phyloP scores from a whole-genome alignment of 2,329 filamentous ascomycete species.

The Phialophora expanda region DNA sequence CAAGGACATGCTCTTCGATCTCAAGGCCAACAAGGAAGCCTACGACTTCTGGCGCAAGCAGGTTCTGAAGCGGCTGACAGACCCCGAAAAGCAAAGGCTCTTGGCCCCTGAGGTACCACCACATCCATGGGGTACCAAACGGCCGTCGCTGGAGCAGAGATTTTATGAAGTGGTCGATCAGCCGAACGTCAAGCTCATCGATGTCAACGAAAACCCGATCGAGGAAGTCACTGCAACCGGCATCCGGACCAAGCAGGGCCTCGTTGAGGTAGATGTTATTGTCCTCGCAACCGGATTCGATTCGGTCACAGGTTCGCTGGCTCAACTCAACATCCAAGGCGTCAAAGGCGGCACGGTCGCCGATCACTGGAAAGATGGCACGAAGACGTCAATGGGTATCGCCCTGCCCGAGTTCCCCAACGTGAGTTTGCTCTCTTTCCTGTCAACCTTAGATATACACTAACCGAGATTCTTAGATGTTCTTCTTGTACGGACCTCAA shows the following conservation, averaged over 20 bases:
- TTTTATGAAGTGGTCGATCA: slow-evolving; percentile 59
- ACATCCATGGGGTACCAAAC: slow-evolving; percentile 62
- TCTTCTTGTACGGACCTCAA: slow-evolving; percentile 62
- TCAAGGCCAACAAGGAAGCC: slow-evolving; percentile 58
- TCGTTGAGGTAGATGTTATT: slow-evolving; percentile 49
- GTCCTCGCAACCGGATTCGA: slow-evolving; percentile 55
- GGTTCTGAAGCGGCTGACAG: slow-evolving; percentile 56
- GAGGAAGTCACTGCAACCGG: slow-evolving; percentile 48
- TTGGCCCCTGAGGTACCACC: slow-evolving; percentile 60
- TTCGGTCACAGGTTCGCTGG: slow-evolving; percentile 50
- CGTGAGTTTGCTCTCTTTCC: not conserved
- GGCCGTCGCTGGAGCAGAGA: slow-evolving; percentile 54
- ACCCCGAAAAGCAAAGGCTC: slow-evolving; percentile 57
- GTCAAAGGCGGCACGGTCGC: slow-evolving; percentile 43
- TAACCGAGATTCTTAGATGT: slow-evolving; percentile 41
- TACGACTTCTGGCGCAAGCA: slow-evolving; percentile 64
- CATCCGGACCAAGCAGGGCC: slow-evolving; percentile 49
- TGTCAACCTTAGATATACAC: not conserved
- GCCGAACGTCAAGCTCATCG: slow-evolving; percentile 54
- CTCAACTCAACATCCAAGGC: slow-evolving; percentile 48
- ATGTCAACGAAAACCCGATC: slow-evolving; percentile 53
- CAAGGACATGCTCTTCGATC: slow-evolving; percentile 56
- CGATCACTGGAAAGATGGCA: slow-evolving; percentile 48
- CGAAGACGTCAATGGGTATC: slow-evolving; percentile 52
- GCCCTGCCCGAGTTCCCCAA: slow-evolving; percentile 54